A percentile compares a stretch with the other conserved stretches of the same genome.
Evolutionary conservation across 1,284 basidiomycete genomes (phyloP).

Genomic region (Trichosporon sp.): DNA sequence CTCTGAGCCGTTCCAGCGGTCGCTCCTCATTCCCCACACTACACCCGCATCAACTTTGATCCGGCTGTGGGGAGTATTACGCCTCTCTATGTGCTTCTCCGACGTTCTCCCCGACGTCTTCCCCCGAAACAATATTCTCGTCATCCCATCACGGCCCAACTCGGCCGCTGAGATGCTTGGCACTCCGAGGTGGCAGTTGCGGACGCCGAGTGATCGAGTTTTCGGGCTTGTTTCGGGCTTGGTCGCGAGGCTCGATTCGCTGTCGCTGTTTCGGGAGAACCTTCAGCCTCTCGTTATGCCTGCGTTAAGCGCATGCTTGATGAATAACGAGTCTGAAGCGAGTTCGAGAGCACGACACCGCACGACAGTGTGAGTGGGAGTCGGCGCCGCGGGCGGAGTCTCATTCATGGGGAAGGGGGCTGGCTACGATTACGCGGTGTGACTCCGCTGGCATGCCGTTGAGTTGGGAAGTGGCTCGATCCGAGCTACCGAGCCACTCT

Average conservation of each 20-base stretch:
- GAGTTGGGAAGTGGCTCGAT: not conserved
- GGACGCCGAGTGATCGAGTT: not conserved
- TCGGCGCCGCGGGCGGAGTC: not conserved
- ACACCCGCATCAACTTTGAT: slow-evolving; percentile 1
- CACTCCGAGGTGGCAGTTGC: not conserved
- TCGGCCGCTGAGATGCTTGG: too few relatives aligned
- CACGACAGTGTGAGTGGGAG: not conserved
- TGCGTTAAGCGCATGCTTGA: not conserved
- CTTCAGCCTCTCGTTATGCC: not conserved
- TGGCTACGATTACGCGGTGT: not conserved
- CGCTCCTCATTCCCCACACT: not conserved
- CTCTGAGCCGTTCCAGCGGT: not conserved
- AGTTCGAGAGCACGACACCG: too few relatives aligned
- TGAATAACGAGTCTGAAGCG: too few relatives aligned
- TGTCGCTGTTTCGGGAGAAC: not conserved
- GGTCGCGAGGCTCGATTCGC: not conserved
- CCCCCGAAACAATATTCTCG: not conserved
- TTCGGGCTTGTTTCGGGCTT: not conserved
- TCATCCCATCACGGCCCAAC: not conserved
- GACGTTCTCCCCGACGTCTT: not conserved
- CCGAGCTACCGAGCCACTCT: not conserved
- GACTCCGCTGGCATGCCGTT: not conserved
- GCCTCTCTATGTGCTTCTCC: not conserved
- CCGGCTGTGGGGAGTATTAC: not conserved
- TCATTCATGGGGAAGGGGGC: not conserved